A percentile compares a stretch with the other conserved stretches of the same genome.
Evolutionary conservation across 1,284 basidiomycete species (phyloP).

Genomic region (Moesziomyces globuligerus): DNA sequence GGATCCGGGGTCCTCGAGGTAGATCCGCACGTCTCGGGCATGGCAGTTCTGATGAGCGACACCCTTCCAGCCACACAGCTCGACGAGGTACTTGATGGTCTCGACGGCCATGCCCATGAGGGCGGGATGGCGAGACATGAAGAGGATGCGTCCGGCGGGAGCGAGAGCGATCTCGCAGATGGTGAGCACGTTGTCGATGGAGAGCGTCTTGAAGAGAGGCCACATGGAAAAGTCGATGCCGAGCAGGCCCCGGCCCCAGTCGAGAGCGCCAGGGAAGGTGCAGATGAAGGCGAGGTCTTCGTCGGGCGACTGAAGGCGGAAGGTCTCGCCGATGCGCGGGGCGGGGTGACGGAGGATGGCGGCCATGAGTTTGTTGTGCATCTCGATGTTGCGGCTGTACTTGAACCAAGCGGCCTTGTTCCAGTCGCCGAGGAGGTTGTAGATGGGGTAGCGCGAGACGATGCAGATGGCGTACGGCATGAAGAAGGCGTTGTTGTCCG

Average conservation of each 20-base stretch:
- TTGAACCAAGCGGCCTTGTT: constrained; percentile 67
- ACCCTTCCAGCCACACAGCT: constrained; percentile 92
- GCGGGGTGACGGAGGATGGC: constrained; percentile 64
- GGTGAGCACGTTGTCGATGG: constrained; percentile 91
- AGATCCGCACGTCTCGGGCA: constrained; percentile 87
- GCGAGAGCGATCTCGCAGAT: constrained; percentile 93
- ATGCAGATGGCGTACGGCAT: constrained; percentile 66
- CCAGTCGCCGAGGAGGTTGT: constrained; percentile 65
- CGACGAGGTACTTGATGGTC: constrained; percentile 90
- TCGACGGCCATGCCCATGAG: constrained; percentile 89
- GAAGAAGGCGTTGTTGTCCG: constrained; percentile 60
- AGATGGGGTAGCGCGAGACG: constrained; percentile 63
- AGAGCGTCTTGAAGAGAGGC: constrained; percentile 93
- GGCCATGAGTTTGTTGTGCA: constrained; percentile 67
- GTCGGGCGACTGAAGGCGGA: constrained; percentile 52
- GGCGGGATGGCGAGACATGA: constrained; percentile 87
- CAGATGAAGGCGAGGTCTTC: constrained; percentile 65
- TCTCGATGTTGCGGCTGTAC: constrained; percentile 66
- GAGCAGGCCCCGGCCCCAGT: constrained; percentile 69
- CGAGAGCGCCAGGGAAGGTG: constrained; percentile 68
- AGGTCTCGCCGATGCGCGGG: constrained; percentile 60
- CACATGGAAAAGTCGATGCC: constrained; percentile 84
- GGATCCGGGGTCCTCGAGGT: constrained; percentile 75
- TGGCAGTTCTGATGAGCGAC: constrained; percentile 73
- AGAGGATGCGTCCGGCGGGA: constrained; percentile 89